phyloP scores from a whole-genome alignment of 2,329 filamentous ascomycete species.

The Blastomyces silverae region DNA sequence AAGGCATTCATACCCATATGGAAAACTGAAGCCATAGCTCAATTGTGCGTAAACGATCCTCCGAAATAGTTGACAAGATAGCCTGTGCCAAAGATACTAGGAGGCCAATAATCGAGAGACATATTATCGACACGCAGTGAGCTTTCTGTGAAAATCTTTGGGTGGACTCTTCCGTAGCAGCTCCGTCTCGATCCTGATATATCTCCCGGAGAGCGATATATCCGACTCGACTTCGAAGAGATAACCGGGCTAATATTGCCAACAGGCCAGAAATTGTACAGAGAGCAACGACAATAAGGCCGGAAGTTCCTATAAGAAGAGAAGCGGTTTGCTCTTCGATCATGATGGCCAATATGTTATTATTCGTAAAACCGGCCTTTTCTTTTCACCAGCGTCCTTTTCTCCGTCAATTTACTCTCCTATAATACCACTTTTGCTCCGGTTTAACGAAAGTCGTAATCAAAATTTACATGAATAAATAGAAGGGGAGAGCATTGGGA shows the following conservation, averaged over 20 bases:
- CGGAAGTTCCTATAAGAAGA: slow-evolving; percentile 14
- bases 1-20: slow-evolving; percentile 49
- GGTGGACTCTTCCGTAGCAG: slow-evolving; percentile 57
- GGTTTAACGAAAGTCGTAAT: background rate
- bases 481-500: background rate
- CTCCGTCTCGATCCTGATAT: slow-evolving; percentile 65
- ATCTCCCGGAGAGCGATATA: slow-evolving; percentile 32
- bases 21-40: slow-evolving; percentile 56
- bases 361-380: background rate
- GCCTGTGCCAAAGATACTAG: slow-evolving; percentile 52
- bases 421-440: background rate
- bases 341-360: slow-evolving; percentile 12
- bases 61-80: slow-evolving; percentile 40
- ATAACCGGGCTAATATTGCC: slow-evolving; percentile 14
- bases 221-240: slow-evolving; percentile 19
- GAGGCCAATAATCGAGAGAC: slow-evolving; percentile 51
- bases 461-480: background rate
- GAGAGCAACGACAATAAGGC: slow-evolving; percentile 9
- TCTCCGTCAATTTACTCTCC: background rate
- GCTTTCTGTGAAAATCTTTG: slow-evolving; percentile 55
- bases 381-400: background rate
- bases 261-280: slow-evolving; percentile 15
- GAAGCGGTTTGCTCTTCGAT: slow-evolving; percentile 3
- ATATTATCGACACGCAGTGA: slow-evolving; percentile 50
- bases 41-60: slow-evolving; percentile 34